Base-by-base conservation (phyloP, 139 green algal genomes). In the Spirogloea muscicola region DNA sequence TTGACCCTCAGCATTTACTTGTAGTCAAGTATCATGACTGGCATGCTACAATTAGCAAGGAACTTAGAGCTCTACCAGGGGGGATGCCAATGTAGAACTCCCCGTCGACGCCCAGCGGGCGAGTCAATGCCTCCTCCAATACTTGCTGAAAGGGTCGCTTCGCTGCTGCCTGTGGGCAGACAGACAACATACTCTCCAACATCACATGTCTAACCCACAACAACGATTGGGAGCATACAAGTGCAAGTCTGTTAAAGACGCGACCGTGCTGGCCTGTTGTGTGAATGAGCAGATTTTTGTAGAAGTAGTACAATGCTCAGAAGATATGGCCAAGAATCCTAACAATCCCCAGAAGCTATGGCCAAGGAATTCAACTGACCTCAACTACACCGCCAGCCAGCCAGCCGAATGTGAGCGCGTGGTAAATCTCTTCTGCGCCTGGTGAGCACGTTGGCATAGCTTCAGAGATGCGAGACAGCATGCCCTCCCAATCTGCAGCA, bases 41-140 rank as follows among this genome's bases (percentile, higher is more conserved):
- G n/a, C n/a, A n/a, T n/a, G n/a, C n/a, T n/a, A n/a, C n/a, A n/a
- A n/a, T n/a, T n/a, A n/a, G n/a, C n/a, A n/a, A n/a, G n/a, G n/a
- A n/a, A n/a, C n/a, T n/a, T n/a, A n/a, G n/a, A n/a, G n/a, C n/a
- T n/a, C n/a, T 58, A 66, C 74, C 76, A 25, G 77, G 65, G 18
- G 76, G 74, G n/a, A 84, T 82, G 40, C 74, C 77, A 3, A 84
- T 29, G 46, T 67, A 84, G 31, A 84, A 63, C 42, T 84, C 74
- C 21, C 76, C 74, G 18, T 72, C 31, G 9, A 84, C 41, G 38
- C 74, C 74, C 27, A 84, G 42, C 6, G 77, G 77, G 44, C 16
- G 1, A 13, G 37, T 27, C 6, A 84, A 60, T 0, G 49, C 44
- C 29, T 71, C 63, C 49, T 81, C 27, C 1, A 84, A 41, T 25